Percentiles rank a stretch among this genome's conserved stretches.
These are phyloP conservation scores for Suillus fuscotomentosus DNA, from an alignment of 768 basidiomycete genomes.

Conservation along the genomic window DNA sequence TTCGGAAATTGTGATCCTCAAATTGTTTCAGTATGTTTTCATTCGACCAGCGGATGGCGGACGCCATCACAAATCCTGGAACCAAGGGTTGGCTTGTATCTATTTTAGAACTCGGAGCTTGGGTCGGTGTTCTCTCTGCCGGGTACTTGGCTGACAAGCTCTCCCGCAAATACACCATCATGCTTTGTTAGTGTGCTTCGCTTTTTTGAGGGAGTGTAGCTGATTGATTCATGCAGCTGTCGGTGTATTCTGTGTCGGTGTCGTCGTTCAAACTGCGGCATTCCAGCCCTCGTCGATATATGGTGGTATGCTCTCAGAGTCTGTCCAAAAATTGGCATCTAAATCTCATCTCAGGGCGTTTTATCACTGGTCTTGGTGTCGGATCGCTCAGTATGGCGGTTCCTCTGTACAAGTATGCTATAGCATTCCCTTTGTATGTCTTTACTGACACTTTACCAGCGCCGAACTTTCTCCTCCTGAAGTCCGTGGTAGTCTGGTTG, in stretches of 20 bases:
- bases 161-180: conserved; percentile 71
- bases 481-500: conserved; percentile 78
- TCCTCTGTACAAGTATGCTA: conserved; percentile 62
- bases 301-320: conserved; percentile 40
- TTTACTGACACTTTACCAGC: conserved; percentile 14
- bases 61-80: conserved; percentile 47
- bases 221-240: conserved; percentile 42
- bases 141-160: conserved; percentile 72
- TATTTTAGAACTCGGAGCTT: conserved; percentile 74
- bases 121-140: conserved; percentile 71
- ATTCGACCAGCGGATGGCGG: conserved; percentile 53
- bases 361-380: conserved; percentile 78
- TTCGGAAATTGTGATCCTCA: conserved; percentile 1
- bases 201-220: neutral
- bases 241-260: conserved; percentile 64
- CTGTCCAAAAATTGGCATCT: neutral
- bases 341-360: conserved; percentile 44
- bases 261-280: conserved; percentile 69
- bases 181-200: conserved; percentile 41
- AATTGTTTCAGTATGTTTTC: conserved; percentile 41
- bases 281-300: conserved; percentile 59
- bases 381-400: conserved; percentile 84
- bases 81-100: conserved; percentile 73
- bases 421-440: neutral
- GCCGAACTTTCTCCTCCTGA: conserved; percentile 73